Percentiles rank a stretch among this genome's conserved stretches.
phyloP scores from a whole-genome alignment of 768 basidiomycete genomes.

The Termitomyces sp. region DNA sequence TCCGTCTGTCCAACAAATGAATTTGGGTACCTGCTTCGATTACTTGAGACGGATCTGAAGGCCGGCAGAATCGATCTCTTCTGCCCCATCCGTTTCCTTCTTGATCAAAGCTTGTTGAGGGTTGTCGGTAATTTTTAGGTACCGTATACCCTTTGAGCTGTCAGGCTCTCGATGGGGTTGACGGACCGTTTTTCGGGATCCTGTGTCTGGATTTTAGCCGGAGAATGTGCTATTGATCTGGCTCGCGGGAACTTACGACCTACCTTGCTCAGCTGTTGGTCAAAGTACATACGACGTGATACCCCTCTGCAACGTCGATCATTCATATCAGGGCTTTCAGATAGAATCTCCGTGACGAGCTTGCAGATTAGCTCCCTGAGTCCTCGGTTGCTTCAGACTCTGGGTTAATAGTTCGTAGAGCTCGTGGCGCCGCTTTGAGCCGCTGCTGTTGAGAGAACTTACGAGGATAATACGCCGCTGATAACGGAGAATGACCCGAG shows the following conservation, averaged over 20 bases:
- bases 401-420: neutral
- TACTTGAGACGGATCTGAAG: constrained; percentile 21
- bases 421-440: constrained; percentile 7
- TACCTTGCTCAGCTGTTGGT: neutral
- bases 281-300: neutral
- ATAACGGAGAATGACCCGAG: constrained; percentile 15
- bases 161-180: neutral
- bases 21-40: constrained; percentile 29
- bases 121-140: constrained; percentile 12
- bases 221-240: neutral
- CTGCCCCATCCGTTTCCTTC: constrained; percentile 21
- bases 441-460: neutral
- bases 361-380: neutral
- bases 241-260: too few relatives aligned
- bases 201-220: constrained; percentile 11
- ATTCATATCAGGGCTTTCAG: neutral
- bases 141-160: constrained; percentile 10
- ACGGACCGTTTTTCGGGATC: neutral
- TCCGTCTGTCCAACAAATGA: constrained; percentile 28
- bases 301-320: constrained; percentile 12
- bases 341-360: neutral
- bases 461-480: constrained; percentile 8
- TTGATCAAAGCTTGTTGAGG: constrained; percentile 19
- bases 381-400: neutral
- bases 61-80: constrained; percentile 26